Base-by-base conservation (phyloP, 306 rosid genomes). In the Casuarina equisetifolia region DNA sequence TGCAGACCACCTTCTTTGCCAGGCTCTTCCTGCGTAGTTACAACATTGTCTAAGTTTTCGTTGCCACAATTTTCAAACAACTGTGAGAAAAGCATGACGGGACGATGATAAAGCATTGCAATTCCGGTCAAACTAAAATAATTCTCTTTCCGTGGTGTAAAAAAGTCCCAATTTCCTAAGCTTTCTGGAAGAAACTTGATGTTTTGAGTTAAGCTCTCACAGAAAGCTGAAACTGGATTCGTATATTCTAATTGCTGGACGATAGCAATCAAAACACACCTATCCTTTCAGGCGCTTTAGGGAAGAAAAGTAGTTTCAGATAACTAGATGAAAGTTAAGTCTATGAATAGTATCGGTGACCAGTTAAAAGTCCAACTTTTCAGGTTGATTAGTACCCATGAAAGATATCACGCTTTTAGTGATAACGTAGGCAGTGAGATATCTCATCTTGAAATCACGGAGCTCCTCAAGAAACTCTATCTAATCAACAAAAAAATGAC, bases 1-100 rank as follows among this genome's bases (percentile, higher is more conserved):
- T 91, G 35, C 98, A 94, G 0, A 94, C 94, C 8, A 94, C 98
- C 80, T 91, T 90, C 89, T 92, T 94, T 20, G 87, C 91, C 86
- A 89, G 94, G 76, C 89, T 91, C 85, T 94, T 94, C 84, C 98
- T 94, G 82, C 76, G 70, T n/a, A 36, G 4, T 4, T 36, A 25
- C 12, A 38, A 20, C 15, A 8, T 10, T 19, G 9, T 59, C 9
- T 59, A 52, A 12, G 16, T 52, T 52, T 12, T 52, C n/a, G 16
- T 16, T 52, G 58, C 17, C 20, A 55, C 10, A 55, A 19, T 55
- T 55, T 55, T 55, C 32, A 9, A n/a, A 25, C 32, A 25, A 25
- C 32, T 25, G 32, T 25, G 32, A 25, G 32, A 25, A 25, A 25
- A 25, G 32, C 32, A 25, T 25, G 32, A 25, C 32, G 32, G 32